phyloP scores from a whole-genome alignment of 768 basidiomycete species.

The Crepidotus variabilis region DNA sequence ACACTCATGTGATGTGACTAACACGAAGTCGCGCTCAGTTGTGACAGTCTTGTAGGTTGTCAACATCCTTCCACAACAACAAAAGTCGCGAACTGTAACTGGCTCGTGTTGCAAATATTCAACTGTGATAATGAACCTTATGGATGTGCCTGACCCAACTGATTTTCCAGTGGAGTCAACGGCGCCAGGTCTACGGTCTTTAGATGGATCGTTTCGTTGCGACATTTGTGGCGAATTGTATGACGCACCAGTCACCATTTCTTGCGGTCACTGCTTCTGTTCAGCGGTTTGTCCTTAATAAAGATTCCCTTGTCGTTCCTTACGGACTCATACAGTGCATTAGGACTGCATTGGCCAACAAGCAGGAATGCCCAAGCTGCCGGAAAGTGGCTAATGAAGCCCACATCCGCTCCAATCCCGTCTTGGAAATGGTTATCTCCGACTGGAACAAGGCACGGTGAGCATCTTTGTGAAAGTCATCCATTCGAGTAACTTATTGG shows the following conservation, averaged over 20 bases:
- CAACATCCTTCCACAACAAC: too few relatives aligned
- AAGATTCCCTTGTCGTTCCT: background rate
- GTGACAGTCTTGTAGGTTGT: too few relatives aligned
- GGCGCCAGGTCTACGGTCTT: constrained; percentile 51
- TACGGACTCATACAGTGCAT: constrained; percentile 52
- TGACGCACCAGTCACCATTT: constrained; percentile 67
- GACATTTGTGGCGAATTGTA: constrained; percentile 75
- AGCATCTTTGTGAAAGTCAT: constrained; percentile 8
- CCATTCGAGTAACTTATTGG: background rate
- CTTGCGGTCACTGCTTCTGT: constrained; percentile 83
- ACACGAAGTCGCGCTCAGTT: background rate
- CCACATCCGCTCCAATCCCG: constrained; percentile 63
- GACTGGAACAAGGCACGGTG: constrained; percentile 75
- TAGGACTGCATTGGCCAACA: constrained; percentile 48
- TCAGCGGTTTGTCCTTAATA: constrained; percentile 44
- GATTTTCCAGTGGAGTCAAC: constrained; percentile 53
- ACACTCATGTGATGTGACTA: too few relatives aligned
- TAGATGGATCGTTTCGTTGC: constrained; percentile 70
- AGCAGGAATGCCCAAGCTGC: constrained; percentile 73
- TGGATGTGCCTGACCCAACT: constrained; percentile 50
- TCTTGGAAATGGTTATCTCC: constrained; percentile 64
- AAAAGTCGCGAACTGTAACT: too few relatives aligned
- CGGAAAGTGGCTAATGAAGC: constrained; percentile 54
- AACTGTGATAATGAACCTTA: constrained; percentile 10
- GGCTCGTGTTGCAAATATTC: background rate